Evolutionary conservation across 2,329 filamentous ascomycete species (phyloP).

Genomic region (Aureobasidium zeae): DNA sequence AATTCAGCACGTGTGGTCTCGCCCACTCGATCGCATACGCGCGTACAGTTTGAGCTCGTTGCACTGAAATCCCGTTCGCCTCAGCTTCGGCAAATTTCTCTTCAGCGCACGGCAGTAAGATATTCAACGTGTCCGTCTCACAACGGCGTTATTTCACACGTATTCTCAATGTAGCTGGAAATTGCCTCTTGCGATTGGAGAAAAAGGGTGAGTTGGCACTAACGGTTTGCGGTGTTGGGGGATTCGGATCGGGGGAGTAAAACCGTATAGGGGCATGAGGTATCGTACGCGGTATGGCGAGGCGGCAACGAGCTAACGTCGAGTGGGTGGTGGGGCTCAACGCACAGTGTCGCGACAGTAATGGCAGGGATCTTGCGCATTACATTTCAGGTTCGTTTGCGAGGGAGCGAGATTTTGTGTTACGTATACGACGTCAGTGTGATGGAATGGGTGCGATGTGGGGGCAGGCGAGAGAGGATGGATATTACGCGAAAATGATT

Average conservation of each 20-base stretch:
- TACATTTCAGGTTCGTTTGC: not conserved
- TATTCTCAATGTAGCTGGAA: too few relatives aligned
- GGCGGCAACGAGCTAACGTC: not conserved
- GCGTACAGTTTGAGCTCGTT: not conserved
- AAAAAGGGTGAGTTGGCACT: not conserved
- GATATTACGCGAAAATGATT: too few relatives aligned
- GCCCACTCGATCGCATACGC: not conserved
- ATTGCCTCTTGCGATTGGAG: too few relatives aligned
- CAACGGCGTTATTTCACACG: not conserved
- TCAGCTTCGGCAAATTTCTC: not conserved
- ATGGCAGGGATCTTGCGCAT: not conserved
- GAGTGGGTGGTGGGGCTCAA: not conserved
- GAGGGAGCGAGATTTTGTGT: not conserved
- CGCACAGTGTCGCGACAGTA: not conserved
- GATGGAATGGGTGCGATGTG: not conserved
- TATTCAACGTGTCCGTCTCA: not conserved
- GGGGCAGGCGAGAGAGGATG: too few relatives aligned
- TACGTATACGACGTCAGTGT: slow-evolving; percentile 8
- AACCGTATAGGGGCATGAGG: not conserved
- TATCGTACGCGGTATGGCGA: not conserved
- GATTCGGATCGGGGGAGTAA: not conserved
- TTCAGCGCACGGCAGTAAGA: not conserved
- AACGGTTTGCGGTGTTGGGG: not conserved
- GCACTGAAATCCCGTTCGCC: not conserved
- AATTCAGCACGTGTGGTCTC: not conserved